These are phyloP conservation scores for Euphorbia celastroides DNA, from an alignment of 441 rosid species.

Conservation along the genomic window DNA sequence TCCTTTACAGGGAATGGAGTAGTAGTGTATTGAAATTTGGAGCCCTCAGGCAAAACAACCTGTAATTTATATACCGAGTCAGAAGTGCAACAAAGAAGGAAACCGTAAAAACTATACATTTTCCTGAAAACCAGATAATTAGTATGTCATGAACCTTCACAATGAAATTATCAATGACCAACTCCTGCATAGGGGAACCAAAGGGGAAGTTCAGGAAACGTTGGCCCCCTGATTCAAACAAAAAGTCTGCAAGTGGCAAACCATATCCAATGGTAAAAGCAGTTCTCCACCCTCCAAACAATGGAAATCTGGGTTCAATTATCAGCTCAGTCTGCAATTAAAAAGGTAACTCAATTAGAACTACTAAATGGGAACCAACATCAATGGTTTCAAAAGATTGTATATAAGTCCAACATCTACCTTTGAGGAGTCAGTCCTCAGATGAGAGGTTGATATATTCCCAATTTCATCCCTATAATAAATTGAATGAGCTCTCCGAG, in stretches of 20 bases:
- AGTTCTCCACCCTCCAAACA: conserved; percentile 97
- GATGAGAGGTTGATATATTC: conserved; percentile 87
- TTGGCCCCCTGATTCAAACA: conserved; percentile 70
- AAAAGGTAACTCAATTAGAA: conserved; percentile 21
- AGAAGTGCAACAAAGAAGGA: conserved; percentile 10
- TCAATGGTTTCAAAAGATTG: not conserved
- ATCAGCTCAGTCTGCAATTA: conserved; percentile 72
- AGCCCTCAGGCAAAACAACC: conserved; percentile 97
- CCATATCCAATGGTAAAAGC: conserved; percentile 92
- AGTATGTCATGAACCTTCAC: conserved; percentile 59
- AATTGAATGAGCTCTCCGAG: conserved; percentile 88
- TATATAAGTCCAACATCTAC: conserved; percentile 27
- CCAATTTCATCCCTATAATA: conserved; percentile 95
- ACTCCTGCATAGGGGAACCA: conserved; percentile 66
- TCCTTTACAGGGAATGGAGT: conserved; percentile 72
- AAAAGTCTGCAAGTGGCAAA: conserved; percentile 75
- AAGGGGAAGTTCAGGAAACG: conserved; percentile 69
- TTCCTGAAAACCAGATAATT: not conserved
- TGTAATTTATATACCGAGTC: conserved; percentile 25
- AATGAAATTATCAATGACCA: conserved; percentile 63
- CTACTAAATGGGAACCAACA: not conserved
- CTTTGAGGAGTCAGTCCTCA: conserved; percentile 78
- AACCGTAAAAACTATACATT: not conserved
- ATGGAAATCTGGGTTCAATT: conserved; percentile 88
- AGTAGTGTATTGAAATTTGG: conserved; percentile 56